Evolutionary conservation across 495 filamentous ascomycete species (phyloP).

Genomic region (Pyrenula massariospora): DNA sequence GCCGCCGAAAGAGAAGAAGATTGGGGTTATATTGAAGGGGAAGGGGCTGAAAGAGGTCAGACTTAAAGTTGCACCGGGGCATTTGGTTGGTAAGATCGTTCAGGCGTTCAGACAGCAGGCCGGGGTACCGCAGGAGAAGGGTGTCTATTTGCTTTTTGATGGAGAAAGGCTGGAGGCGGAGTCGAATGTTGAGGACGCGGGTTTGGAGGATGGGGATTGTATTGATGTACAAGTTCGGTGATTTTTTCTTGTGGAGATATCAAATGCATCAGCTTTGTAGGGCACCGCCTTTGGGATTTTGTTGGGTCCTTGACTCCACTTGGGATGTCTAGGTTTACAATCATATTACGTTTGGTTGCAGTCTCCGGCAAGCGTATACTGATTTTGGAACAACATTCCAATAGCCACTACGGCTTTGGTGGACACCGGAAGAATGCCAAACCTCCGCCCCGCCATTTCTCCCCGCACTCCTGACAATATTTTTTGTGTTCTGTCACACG

Average conservation of each 20-base stretch:
- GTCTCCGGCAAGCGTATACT: too few species aligned
- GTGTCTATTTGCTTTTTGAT: constrained; percentile 62
- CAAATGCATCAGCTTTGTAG: background rate
- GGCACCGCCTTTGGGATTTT: too few species aligned
- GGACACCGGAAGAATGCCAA: too few species aligned
- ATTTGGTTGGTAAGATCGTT: constrained; percentile 41
- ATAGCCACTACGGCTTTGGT: too few species aligned
- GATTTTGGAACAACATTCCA: too few species aligned
- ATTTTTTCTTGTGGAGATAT: too few species aligned
- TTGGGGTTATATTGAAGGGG: constrained; percentile 48
- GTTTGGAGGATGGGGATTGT: constrained; percentile 66
- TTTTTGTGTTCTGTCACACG: too few species aligned
- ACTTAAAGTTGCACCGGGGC: constrained; percentile 45
- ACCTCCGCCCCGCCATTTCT: too few species aligned
- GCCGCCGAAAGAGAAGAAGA: constrained; percentile 15
- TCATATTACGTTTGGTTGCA: too few species aligned
- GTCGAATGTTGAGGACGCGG: constrained; percentile 51
- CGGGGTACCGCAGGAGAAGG: constrained; percentile 29
- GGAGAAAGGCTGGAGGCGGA: constrained; percentile 60
- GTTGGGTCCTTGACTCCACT: too few species aligned
- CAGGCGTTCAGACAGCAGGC: constrained; percentile 36
- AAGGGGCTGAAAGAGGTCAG: constrained; percentile 43
- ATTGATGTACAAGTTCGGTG: constrained; percentile 62
- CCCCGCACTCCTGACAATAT: too few species aligned
- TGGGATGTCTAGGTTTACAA: too few species aligned